Base-by-base conservation (phyloP, 2,329 filamentous ascomycete species). In the Aspergillus fructus region DNA sequence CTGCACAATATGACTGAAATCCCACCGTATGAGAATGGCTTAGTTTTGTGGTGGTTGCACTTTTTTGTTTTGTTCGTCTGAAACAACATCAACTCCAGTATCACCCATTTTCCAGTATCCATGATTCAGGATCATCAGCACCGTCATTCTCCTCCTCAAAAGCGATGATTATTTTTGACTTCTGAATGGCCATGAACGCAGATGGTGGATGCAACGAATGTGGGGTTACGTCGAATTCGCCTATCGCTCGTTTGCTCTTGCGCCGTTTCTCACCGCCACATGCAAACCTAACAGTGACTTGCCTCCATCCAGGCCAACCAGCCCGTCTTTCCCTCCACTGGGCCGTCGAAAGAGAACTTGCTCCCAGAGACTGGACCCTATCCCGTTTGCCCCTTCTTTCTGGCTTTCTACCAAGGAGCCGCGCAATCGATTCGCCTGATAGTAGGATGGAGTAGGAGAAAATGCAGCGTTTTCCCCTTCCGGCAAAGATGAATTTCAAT, bases 151-250 rank as follows among this genome's bases (percentile, higher is more conserved):
- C 19, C 49, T 49, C 23, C 5, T 47, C 15, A 19, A 49, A 45
- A 40, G 45, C 40, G 49, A 57, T 39, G 45, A 50, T 37, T 39
- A 49, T 11, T 40, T 50, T 51, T 11, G 24, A 45, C 40, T 27
- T 30, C 24, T 45, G 40, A 46, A 58, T 54, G 50, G 46, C 37
- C 42, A 15, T 39, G 24, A 40, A 45, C 47, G 51, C 43, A 51
- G 47, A 59, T 12, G 49, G 53, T 53, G 58, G 58, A 57, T 61
- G 61, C 59, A 58, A 50, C 37, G 49, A 58, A 61, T 64, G 64
- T 66, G 64, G 64, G 64, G 64, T 66, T 64, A 53, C 51, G 49
- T 62, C 50, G 47, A 59, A 61, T 63, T 66, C 61, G 58, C 61
- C 64, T 66, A 58, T 63, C 49, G 55, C 57, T 55, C 59, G 53